phyloP scores from a whole-genome alignment of 2,329 filamentous ascomycete genomes.

The Grosmannia clavigera region DNA sequence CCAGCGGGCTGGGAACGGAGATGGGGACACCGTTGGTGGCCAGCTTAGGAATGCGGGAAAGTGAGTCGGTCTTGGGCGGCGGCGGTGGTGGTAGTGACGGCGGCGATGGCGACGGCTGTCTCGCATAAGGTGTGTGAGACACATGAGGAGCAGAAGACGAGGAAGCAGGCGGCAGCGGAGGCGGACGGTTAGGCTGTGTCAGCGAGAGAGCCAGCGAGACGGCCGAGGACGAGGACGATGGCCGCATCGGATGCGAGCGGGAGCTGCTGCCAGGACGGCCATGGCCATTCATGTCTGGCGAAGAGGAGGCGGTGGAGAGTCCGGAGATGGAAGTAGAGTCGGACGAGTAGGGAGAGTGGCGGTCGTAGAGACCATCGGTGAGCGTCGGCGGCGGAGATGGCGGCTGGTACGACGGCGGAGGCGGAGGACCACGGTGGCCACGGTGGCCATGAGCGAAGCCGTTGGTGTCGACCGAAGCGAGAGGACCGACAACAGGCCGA shows the following conservation, averaged over 20 bases:
- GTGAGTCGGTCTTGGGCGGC: conserved; percentile 3
- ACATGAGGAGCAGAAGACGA: not conserved
- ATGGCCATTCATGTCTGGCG: conserved; percentile 10
- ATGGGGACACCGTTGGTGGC: conserved; percentile 5
- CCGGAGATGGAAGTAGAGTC: not conserved
- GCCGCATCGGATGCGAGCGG: not conserved
- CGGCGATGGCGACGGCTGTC: conserved; percentile 2
- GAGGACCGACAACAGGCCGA: not conserved
- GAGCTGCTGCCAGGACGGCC: conserved; percentile 4
- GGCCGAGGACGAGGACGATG: conserved; percentile 1
- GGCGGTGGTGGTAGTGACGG: conserved; percentile 2
- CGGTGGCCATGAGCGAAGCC: conserved; percentile 5
- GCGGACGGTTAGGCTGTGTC: not conserved
- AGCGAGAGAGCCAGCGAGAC: not conserved
- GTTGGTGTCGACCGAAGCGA: conserved; percentile 8
- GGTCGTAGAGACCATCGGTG: conserved; percentile 6
- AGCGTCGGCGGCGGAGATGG: conserved; percentile 4
- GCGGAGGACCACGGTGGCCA: not conserved
- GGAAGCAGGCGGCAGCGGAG: not conserved
- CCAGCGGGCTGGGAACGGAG: conserved; percentile 7
- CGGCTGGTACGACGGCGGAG: not conserved
- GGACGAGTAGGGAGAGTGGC: not conserved
- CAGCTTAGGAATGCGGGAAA: not conserved
- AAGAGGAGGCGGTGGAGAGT: conserved; percentile 7
- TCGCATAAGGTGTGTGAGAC: not conserved